Evolutionary conservation across 441 rosid genomes (phyloP), one percentile per base, ranked within the genome.

Genomic region (Aquilaria agallochum): DNA sequence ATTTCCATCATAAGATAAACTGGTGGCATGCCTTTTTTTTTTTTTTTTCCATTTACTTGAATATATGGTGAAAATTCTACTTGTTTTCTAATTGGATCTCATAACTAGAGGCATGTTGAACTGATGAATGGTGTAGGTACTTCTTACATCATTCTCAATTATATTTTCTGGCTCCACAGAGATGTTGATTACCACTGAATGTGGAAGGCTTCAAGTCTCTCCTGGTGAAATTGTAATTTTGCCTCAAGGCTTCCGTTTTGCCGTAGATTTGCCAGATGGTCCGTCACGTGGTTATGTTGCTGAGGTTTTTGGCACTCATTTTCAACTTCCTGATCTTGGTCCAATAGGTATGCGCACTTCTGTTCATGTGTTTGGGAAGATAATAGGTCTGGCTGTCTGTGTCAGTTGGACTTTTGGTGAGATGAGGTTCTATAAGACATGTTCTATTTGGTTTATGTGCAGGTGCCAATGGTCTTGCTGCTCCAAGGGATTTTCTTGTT

Each of bases 381-480:
- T 36, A 36, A 5, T 36, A 36, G 33, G 42, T 56, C 64, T 61
- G 31, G 55, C 42, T 50, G 63, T 15, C 47, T 62, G 40, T 49
- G 9, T 44, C 50, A 10, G 20, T 51, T 31, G 56, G 62, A 31
- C 50, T 51, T 50, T 56, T 53, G 13, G 48, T 64, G 55, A 54
- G 12, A 52, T 27, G 40, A 14, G 3, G 32, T 51, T 27, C 44
- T 47, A 50, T 36, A 50, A 60, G 44, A 45, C 65, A 40, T 53
- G 64, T 51, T 66, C 20, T 36, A 4, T 36, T 7, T 62, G 72
- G 53, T 31, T 65, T 64, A 50, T 68, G 49, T 65, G 55, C 53
- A 94, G 99, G 97, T 80, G 96, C 87, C 56, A 94, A 94, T 77
- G 99, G 99, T 72, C 97, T 91, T 70, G 95, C 97, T 74, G 87